Evolutionary conservation across 2,329 filamentous ascomycete species (phyloP).

Genomic region (Pestalotiopsis sp.): DNA sequence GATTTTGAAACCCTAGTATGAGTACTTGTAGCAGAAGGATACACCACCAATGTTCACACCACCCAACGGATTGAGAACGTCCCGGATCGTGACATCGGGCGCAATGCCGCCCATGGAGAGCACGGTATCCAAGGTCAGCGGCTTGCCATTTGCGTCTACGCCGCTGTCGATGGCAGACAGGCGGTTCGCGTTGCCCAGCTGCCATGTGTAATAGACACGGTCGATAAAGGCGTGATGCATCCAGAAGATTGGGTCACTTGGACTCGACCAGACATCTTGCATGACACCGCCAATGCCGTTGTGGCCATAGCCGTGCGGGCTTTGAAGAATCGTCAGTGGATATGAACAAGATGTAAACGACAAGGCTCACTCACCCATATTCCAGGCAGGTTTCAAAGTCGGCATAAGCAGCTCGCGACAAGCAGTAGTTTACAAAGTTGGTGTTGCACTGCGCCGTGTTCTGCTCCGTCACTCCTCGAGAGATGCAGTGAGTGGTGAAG

Average conservation of each 20-base stretch:
- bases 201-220: constrained; percentile 10
- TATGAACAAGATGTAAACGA: neutral
- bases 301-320: constrained; percentile 34
- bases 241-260: constrained; percentile 35
- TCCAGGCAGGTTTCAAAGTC: constrained; percentile 17
- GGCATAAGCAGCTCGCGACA: constrained; percentile 12
- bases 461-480: constrained; percentile 32
- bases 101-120: constrained; percentile 14
- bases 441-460: constrained; percentile 26
- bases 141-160: neutral
- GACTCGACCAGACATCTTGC: constrained; percentile 32
- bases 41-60: constrained; percentile 9
- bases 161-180: neutral
- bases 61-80: constrained; percentile 12
- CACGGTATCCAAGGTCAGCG: constrained; percentile 9
- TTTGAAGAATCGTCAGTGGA: neutral
- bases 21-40: constrained; percentile 14
- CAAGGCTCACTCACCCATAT: constrained; percentile 11
- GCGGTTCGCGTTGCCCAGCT: constrained; percentile 10
- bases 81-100: constrained; percentile 6
- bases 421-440: constrained; percentile 18
- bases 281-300: constrained; percentile 34
- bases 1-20: constrained; percentile 7
- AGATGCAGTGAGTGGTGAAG: constrained; percentile 33
- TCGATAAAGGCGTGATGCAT: constrained; percentile 34